Evolutionary conservation across 2,329 filamentous ascomycete species (phyloP), one percentile per base, ranked within the genome.

Genomic region (Fusarium haematococcum): DNA sequence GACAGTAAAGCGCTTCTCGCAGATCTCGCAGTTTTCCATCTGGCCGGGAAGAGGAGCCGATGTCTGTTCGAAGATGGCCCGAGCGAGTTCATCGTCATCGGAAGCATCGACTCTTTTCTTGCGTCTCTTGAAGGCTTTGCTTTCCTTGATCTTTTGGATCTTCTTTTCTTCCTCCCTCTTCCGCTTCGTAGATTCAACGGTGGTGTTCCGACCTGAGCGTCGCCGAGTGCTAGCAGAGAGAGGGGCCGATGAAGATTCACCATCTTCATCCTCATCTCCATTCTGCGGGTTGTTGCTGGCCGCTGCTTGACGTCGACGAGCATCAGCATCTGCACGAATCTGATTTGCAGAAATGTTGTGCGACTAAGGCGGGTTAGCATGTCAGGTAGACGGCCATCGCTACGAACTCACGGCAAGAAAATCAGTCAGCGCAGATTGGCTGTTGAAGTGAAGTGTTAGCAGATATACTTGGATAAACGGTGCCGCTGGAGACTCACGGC

Each of bases 1-100:
- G 52, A 98, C 95, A 0, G 95, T 98, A 80, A 98, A 98, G 41
- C 95, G 91, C 81, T 97, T 97, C 50, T 89, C 88, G 81, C 96
- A 98, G 4, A 92, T 85, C 71, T 94, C 95, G 80, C 96, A 98
- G 75, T 98, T 95, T 73, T 94, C 95, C 79, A 96, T 90, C 82
- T 98, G 96, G 3, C 94, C 95, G 2, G 95, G 94, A n/a, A 92
- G 81, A 2, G 92, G 91, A 35, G 85, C 85, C 41, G 83, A 77
- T 30, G 80, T 81, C 69, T 87, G 77, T 60, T 88, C 76, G 78
- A 90, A 84, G 20, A 90, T 82, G 76, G 86, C 84, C 14, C 82
- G 81, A 4, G 86, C 86, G 54, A 89, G 73, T 18, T 88, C 88
- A 60, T 89, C 86, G 8, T 87, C 85, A 11, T 87, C 86, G 0